These are phyloP conservation scores for Typha latifolia DNA, from an alignment of 176 grass and related monocot genomes.

Conservation along the genomic window DNA sequence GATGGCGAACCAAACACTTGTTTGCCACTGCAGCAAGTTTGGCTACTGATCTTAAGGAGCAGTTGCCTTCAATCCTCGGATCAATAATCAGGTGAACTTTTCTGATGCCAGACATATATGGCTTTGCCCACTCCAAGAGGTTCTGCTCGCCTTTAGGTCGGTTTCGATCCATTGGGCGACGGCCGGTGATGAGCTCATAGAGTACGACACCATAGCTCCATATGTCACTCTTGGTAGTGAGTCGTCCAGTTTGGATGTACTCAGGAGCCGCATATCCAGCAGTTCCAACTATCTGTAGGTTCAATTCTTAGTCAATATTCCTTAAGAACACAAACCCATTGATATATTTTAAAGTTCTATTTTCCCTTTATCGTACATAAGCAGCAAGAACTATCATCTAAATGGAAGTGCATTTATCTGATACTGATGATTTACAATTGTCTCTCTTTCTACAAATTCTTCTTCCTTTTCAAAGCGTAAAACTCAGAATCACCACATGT, in stretches of 20 bases:
- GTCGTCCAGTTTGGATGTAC: conserved; percentile 81
- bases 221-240: conserved; percentile 84
- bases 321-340: no score
- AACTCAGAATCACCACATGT: no score
- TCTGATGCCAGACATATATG: conserved; percentile 45
- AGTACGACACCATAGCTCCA: conserved; percentile 87
- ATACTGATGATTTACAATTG: no score
- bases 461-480: no score
- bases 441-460: no score
- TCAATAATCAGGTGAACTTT: conserved; percentile 63
- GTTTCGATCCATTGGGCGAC: conserved; percentile 70
- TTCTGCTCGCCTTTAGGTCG: conserved; percentile 66
- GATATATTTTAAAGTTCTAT: no score
- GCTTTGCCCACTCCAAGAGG: conserved; percentile 80
- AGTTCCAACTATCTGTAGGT: conserved; percentile 72
- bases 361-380: no score
- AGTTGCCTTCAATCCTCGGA: conserved; percentile 60
- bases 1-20: conserved; percentile 58
- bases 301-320: conserved; percentile 7
- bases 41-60: conserved; percentile 41
- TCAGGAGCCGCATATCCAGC: conserved; percentile 92
- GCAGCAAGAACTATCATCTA: no score
- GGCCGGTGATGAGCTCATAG: conserved; percentile 77
- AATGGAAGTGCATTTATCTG: no score
- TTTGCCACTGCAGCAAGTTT: conserved; percentile 68